phyloP scores from a whole-genome alignment of 768 basidiomycete genomes.

The Tylopilus rubrobrunneus region DNA sequence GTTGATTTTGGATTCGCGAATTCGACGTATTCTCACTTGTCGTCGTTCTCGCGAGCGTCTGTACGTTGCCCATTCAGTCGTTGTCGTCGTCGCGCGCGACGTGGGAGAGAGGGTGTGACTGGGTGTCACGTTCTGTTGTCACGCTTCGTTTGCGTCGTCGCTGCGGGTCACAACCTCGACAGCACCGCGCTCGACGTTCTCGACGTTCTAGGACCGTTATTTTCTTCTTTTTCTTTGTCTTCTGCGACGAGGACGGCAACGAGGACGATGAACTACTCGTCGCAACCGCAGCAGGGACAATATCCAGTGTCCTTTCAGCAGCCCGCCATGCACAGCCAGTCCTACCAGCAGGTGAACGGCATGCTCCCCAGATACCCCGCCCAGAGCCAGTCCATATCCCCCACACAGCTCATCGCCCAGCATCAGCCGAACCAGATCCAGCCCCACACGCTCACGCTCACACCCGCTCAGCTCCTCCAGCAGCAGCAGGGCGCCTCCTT shows the following conservation, averaged over 20 bases:
- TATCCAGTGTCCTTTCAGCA: slow-evolving; percentile 26
- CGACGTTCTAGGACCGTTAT: slow-evolving; percentile 4
- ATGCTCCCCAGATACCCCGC: slow-evolving; percentile 14
- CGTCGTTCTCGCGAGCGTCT: slow-evolving; percentile 61
- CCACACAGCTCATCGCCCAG: slow-evolving; percentile 24
- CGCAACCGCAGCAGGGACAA: slow-evolving; percentile 22
- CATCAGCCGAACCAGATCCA: slow-evolving; percentile 10
- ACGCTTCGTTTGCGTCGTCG: slow-evolving; percentile 6
- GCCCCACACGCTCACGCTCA: slow-evolving; percentile 26
- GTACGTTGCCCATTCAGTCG: slow-evolving; percentile 67
- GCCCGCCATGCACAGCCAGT: slow-evolving; percentile 11
- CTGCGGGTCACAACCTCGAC: slow-evolving; percentile 2
- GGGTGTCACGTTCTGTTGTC: slow-evolving; percentile 23
- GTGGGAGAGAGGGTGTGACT: slow-evolving; percentile 21
- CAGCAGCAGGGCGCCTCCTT: slow-evolving; percentile 30
- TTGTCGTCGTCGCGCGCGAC: background rate
- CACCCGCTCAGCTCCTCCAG: slow-evolving; percentile 35
- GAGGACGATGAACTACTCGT: slow-evolving; percentile 25
- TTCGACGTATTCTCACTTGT: too few relatives aligned
- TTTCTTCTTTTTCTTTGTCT: background rate
- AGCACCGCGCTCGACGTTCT: slow-evolving; percentile 2
- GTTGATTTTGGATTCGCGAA: too few relatives aligned
- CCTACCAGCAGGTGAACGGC: slow-evolving; percentile 17
- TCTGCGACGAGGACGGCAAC: background rate
- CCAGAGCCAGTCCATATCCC: slow-evolving; percentile 22